A percentile compares a stretch with the other conserved stretches of the same genome.
phyloP scores from a whole-genome alignment of 2,329 filamentous ascomycete species.

The Coleophoma cylindrospora region DNA sequence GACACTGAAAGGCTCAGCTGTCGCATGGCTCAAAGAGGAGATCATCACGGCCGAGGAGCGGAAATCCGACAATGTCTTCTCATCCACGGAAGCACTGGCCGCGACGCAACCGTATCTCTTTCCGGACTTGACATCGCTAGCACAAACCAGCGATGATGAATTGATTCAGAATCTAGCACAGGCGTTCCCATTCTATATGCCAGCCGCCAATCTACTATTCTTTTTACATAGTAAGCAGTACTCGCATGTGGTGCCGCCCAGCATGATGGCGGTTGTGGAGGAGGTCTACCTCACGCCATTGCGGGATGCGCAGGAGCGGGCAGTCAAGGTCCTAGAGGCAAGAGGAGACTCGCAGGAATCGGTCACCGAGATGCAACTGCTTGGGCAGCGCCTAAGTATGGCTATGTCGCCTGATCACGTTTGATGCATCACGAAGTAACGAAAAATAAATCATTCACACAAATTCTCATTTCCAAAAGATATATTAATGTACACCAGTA shows the following conservation, averaged over 20 bases:
- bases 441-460: no score
- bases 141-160: slow-evolving; percentile 34
- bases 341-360: slow-evolving; percentile 1
- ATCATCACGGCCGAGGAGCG: slow-evolving; percentile 36
- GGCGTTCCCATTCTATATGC: slow-evolving; percentile 49
- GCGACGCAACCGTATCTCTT: slow-evolving; percentile 58
- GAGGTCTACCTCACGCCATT: slow-evolving; percentile 54
- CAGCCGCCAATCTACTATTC: slow-evolving; percentile 56
- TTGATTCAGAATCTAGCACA: slow-evolving; percentile 47
- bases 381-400: slow-evolving; percentile 14
- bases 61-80: slow-evolving; percentile 36
- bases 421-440: no score
- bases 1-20: slow-evolving; percentile 55
- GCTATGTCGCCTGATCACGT: no score
- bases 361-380: slow-evolving; percentile 15
- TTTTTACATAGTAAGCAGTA: slow-evolving; percentile 46
- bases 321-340: slow-evolving; percentile 6
- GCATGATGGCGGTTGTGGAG: slow-evolving; percentile 52
- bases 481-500: no score
- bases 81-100: slow-evolving; percentile 49
- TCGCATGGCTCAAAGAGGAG: slow-evolving; percentile 61
- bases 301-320: slow-evolving; percentile 33
- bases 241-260: slow-evolving; percentile 44
- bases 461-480: no score
- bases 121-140: slow-evolving; percentile 46